Conservation (phyloP, 140 eudicot species). For the Cichorium intybus region DNA sequence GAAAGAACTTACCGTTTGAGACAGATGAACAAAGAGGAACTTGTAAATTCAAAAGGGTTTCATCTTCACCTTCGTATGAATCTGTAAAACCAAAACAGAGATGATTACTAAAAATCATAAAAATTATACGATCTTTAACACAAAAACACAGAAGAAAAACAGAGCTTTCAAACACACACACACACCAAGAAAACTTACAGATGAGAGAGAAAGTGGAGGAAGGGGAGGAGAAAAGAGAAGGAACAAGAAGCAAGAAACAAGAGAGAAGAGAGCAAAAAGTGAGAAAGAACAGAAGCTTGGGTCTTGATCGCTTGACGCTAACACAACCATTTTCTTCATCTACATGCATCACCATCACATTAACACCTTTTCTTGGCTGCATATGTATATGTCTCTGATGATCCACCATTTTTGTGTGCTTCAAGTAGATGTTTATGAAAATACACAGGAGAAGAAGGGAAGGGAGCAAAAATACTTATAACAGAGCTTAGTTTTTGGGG, state of each 20-base stretch:
- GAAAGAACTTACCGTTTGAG: slow-evolving; percentile 51
- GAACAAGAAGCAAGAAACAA: slow-evolving; percentile 56
- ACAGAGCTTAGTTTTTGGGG: background rate
- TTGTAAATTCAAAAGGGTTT: slow-evolving; percentile 28
- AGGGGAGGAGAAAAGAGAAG: slow-evolving; percentile 43
- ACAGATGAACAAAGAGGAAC: slow-evolving; percentile 68
- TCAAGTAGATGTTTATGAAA: too few relatives aligned
- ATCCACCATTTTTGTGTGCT: slow-evolving; percentile 46
- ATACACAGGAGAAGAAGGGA: background rate
- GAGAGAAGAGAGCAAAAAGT: slow-evolving; percentile 57
- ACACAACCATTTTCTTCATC: slow-evolving; percentile 48
- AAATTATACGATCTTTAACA: background rate
- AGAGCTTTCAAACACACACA: background rate
- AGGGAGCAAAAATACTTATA: background rate
- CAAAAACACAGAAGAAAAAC: slow-evolving; percentile 1
- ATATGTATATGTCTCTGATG: slow-evolving; percentile 45
- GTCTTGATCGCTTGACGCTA: slow-evolving; percentile 50
- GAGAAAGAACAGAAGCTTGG: slow-evolving; percentile 57
- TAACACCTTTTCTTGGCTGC: slow-evolving; percentile 44
- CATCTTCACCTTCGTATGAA: slow-evolving; percentile 59
- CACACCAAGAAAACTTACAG: slow-evolving; percentile 42
- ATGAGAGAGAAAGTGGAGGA: slow-evolving; percentile 48
- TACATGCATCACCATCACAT: slow-evolving; percentile 10
- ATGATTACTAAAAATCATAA: background rate
- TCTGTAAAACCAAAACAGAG: slow-evolving; percentile 39